Base-by-base conservation (phyloP, 176 grass and related monocot genomes). In the Lolium multiflorum region DNA sequence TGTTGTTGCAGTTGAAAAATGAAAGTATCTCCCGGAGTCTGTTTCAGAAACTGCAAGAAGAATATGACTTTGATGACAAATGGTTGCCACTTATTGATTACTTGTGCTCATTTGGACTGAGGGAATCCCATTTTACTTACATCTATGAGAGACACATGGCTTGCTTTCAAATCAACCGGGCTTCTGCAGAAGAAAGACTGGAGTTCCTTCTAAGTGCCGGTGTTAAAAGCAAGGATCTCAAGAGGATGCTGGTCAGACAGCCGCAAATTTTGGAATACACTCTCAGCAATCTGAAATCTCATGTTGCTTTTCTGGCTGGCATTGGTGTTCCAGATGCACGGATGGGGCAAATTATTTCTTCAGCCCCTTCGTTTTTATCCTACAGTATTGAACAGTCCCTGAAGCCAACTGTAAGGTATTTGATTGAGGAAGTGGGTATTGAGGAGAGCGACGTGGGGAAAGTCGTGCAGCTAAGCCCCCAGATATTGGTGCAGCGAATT, bases 381-480 rank as follows among this genome's bases (percentile, higher is more conserved):
- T 98, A 98, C 89, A 92, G 84, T 63, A 88, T 98, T 24, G 94
- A 98, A 69, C 88, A 94, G 66, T 96, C 97, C 72, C 85, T 98
- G 81, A 98, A 91, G 74, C 88, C 94, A 79, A 98, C 94, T 47
- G 56, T 98, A 39, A 90, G 54, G 79, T 98, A 98, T 84, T 67
- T 98, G 84, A 89, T 94, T 79, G 93, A 98, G 80, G 94, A 98
- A 74, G 90, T 98, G 35, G 92, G 97, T 76, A 90, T 98, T 85
- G 81, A 94, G 81, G 92, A 93, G 88, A 84, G 78, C 48, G 84
- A 96, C 89, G 57, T 98, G n/a, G 79, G 94, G 35, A 98, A 98
- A 90, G 92, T 98, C 51, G 97, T 98, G 87, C 92, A 94, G 84
- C 83, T 96, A 87, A 96, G 97, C 78, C 97, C 96, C 24, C 97